These are phyloP conservation scores for Syzygium oleosum DNA, from an alignment of 345 rosid species.

Conservation along the genomic window DNA sequence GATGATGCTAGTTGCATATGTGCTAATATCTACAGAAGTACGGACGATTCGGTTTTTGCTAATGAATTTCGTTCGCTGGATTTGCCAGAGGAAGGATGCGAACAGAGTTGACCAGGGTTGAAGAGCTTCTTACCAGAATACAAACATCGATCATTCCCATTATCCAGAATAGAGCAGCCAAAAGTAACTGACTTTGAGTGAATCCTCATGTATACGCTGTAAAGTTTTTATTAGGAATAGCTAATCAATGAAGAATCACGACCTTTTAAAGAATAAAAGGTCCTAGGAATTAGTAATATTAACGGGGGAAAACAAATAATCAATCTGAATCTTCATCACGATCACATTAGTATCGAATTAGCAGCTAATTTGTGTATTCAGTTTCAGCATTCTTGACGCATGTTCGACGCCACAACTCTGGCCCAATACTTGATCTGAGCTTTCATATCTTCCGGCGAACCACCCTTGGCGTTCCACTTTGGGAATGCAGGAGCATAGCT, in stretches of 20 bases:
- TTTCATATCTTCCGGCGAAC: conserved; percentile 2
- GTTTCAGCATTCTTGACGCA: neutral
- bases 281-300: neutral
- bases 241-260: neutral
- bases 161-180: neutral
- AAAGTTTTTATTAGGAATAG: neutral
- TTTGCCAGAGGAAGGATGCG: neutral
- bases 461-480: conserved; percentile 4
- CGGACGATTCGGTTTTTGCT: neutral
- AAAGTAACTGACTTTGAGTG: neutral
- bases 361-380: neutral
- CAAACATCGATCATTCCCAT: neutral
- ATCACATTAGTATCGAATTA: neutral
- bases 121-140: neutral
- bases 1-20: neutral
- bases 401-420: conserved; percentile 10
- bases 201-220: neutral
- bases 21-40: neutral
- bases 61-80: neutral
- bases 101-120: neutral
- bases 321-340: neutral
- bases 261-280: neutral
- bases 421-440: conserved; percentile 15
- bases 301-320: neutral
- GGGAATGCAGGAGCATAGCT: conserved; percentile 2